Evolutionary conservation across 1,284 basidiomycete genomes (phyloP).

Genomic region (Irpex lacteus): DNA sequence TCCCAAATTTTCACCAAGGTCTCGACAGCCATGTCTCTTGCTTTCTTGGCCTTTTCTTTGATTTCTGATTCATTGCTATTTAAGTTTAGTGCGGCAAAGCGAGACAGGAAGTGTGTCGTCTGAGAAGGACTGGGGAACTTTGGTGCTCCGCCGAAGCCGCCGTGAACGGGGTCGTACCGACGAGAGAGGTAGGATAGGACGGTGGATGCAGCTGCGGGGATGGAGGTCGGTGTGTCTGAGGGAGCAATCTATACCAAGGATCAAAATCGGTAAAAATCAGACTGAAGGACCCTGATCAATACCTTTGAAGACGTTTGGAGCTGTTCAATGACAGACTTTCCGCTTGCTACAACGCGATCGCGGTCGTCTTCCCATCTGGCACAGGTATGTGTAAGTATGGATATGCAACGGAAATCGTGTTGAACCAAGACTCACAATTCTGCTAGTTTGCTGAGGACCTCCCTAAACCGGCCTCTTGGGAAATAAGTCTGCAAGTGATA

Average conservation of each 20-base stretch:
- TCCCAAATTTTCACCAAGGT: conserved; percentile 32
- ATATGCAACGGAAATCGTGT: not conserved
- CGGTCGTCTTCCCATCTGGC: conserved; percentile 26
- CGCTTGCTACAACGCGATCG: conserved; percentile 19
- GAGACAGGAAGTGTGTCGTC: conserved; percentile 24
- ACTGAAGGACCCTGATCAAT: not conserved
- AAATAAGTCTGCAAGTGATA: conserved; percentile 34
- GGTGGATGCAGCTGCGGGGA: conserved; percentile 10
- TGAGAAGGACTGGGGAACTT: conserved; percentile 35
- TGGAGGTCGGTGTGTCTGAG: conserved; percentile 5
- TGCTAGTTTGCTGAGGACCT: conserved; percentile 24
- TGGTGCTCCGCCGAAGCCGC: conserved; percentile 38
- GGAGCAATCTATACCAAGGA: conserved; percentile 16
- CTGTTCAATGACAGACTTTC: conserved; percentile 22
- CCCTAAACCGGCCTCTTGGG: conserved; percentile 27
- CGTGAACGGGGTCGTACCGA: conserved; percentile 31
- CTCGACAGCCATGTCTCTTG: conserved; percentile 25
- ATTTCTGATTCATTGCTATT: not conserved
- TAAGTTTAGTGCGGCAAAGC: conserved; percentile 19
- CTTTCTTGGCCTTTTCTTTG: conserved; percentile 15
- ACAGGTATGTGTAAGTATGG: not conserved
- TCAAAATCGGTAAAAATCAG: not conserved
- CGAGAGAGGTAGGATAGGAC: conserved; percentile 18
- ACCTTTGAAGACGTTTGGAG: conserved; percentile 19
- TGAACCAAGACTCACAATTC: conserved; percentile 19